Evolutionary conservation across 2,329 filamentous ascomycete genomes (phyloP).

Genomic region (Neopestalotiopsis sp.): DNA sequence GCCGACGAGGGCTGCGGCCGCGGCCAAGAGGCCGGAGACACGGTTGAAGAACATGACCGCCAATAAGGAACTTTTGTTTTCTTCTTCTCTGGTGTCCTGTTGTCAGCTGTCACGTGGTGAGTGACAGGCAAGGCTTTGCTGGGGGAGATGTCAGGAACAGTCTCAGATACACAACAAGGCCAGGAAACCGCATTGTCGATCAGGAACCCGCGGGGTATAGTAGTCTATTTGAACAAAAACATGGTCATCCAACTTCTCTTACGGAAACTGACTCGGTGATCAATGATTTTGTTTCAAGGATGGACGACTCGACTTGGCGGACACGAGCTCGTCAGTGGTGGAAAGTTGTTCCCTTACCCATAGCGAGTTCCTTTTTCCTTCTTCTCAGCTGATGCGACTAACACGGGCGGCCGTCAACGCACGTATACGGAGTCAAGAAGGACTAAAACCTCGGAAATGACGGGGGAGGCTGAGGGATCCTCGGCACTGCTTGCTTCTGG

Average conservation of each 20-base stretch:
- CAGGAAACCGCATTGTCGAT: neutral
- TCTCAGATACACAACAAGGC: neutral
- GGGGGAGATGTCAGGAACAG: neutral
- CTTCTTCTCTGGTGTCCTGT: neutral
- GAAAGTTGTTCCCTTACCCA: neutral
- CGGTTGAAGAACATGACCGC: constrained; percentile 15
- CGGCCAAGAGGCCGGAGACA: constrained; percentile 8
- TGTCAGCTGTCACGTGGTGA: neutral
- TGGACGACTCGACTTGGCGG: neutral
- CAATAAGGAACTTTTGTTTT: neutral
- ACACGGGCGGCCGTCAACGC: neutral
- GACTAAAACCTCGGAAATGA: neutral
- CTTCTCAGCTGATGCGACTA: neutral
- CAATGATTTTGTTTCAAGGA: neutral
- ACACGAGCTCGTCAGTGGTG: constrained; percentile 9
- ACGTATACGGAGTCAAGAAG: neutral
- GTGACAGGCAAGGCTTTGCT: neutral
- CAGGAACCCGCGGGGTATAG: neutral
- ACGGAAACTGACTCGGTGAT: neutral
- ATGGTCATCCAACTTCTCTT: neutral
- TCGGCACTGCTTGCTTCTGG: neutral
- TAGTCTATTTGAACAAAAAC: neutral
- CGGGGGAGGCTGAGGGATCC: neutral
- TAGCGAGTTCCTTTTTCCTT: neutral
- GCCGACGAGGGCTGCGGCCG: constrained; percentile 5